phyloP scores from a whole-genome alignment of 1,284 basidiomycete species.

The Irpex rosettiformis region DNA sequence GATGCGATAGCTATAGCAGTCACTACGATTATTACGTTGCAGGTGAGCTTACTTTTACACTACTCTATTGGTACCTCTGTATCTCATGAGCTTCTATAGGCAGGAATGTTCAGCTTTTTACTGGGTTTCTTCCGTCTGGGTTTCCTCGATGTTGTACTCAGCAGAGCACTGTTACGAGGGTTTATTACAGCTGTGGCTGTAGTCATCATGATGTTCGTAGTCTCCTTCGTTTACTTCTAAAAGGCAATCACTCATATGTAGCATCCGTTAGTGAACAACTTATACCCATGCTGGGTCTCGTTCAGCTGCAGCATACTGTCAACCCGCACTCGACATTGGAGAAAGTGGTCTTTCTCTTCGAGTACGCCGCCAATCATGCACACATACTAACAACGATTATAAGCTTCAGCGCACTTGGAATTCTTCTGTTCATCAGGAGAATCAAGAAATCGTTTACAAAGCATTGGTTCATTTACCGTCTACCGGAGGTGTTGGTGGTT shows the following conservation, averaged over 20 bases:
- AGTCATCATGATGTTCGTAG: slow-evolving; percentile 66
- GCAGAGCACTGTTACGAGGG: slow-evolving; percentile 81
- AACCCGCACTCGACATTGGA: slow-evolving; percentile 68
- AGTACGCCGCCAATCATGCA: slow-evolving; percentile 52
- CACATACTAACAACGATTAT: slow-evolving; percentile 72
- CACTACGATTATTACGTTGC: slow-evolving; percentile 77
- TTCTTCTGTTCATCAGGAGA: slow-evolving; percentile 59
- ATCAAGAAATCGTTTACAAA: slow-evolving; percentile 53
- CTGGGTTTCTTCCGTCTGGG: slow-evolving; percentile 88
- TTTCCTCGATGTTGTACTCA: slow-evolving; percentile 94
- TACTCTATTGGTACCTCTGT: not conserved
- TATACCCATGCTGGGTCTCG: slow-evolving; percentile 78
- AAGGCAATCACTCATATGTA: not conserved
- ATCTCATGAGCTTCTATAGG: slow-evolving; percentile 36
- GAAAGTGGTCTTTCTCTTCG: slow-evolving; percentile 75
- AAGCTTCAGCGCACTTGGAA: slow-evolving; percentile 62
- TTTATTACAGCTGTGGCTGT: slow-evolving; percentile 82
- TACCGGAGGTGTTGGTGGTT: slow-evolving; percentile 82
- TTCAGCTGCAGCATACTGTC: slow-evolving; percentile 46
- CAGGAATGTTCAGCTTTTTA: slow-evolving; percentile 83
- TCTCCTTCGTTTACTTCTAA: not conserved
- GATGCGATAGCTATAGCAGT: slow-evolving; percentile 62
- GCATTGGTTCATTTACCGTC: slow-evolving; percentile 66
- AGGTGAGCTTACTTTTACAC: slow-evolving; percentile 42
- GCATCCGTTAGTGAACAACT: slow-evolving; percentile 62